Base-by-base conservation (phyloP, 345 rosid species). In the Barbarea vulgaris region DNA sequence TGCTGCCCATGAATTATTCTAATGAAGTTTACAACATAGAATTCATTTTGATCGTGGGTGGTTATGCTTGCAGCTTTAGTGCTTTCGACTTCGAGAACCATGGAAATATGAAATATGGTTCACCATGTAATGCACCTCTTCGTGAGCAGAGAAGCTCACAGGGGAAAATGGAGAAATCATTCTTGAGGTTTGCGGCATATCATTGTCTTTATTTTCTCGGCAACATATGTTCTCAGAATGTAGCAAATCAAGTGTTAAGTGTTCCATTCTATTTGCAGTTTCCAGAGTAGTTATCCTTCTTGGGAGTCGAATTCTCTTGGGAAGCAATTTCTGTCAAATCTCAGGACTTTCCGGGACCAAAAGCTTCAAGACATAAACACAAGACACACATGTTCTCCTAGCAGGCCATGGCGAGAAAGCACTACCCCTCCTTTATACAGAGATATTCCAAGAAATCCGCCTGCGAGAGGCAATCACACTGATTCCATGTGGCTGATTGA, bases 111-210 rank as follows among this genome's bases (percentile, higher is more conserved):
- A 96, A 82, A 69, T 96, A 96, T 80, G 97, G 87, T 36, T 93
- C 99, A 17, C 96, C 93, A 21, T 52, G 76, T 48, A 82, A 88
- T 55, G 80, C 81, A 39, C 73, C 85, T 57, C 80, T 61, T 44
- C 83, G 70, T 44, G 77, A 73, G 51, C 80, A 80, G 80, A 89
- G 92, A 84, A 96, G 99, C 75, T 93, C 93, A 60, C 98, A 96
- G 61, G 99, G 99, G 72, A 96, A 96, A 87, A 80, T 96, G 88
- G 99, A 93, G 86, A 96, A 96, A 81, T 93, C 99, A 42, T 91
- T 96, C 84, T 84, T 96, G 83, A 87, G 99, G 99, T 96, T 76
- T 61, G 83, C 25, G 24, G 36, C 67, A 63, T 25, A 42, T 10
- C 34, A 39, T 41, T 22, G 50, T 61, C 10, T 42, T 63, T 63